A percentile compares a stretch with the other conserved stretches of the same genome.
Evolutionary conservation across 2,329 filamentous ascomycete species (phyloP).

Genomic region (Apiospora pterosperma): DNA sequence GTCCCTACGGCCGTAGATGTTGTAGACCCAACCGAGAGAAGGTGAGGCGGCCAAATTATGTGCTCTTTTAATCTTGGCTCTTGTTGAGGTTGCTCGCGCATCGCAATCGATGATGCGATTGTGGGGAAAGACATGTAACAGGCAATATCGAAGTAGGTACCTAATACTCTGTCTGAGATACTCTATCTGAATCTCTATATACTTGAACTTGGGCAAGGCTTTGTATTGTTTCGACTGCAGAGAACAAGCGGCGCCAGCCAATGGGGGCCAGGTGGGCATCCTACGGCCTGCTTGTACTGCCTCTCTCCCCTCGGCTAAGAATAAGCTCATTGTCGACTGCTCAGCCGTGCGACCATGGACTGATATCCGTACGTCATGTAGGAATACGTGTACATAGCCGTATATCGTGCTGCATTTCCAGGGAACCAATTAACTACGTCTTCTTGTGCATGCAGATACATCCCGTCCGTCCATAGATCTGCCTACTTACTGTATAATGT

Average conservation of each 20-base stretch:
- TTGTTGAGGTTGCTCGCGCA: background rate
- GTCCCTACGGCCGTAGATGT: constrained; percentile 1
- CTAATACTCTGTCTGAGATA: background rate
- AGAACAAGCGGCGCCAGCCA: background rate
- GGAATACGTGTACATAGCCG: background rate
- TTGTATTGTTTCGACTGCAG: background rate
- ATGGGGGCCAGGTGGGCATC: background rate
- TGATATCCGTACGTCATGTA: background rate
- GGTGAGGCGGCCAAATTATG: background rate
- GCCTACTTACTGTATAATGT: background rate
- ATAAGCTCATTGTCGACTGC: constrained; percentile 1
- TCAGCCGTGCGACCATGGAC: background rate
- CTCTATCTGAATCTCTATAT: background rate
- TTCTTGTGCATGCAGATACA: background rate
- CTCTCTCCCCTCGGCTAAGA: background rate
- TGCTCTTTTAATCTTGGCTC: background rate
- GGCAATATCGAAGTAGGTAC: too few relatives aligned
- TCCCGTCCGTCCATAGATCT: background rate
- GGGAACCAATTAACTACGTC: background rate
- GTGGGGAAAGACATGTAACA: too few relatives aligned
- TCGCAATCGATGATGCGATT: background rate
- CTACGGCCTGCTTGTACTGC: background rate
- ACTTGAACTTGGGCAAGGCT: background rate
- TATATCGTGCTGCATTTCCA: background rate
- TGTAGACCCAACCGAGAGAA: background rate